Base-by-base conservation (phyloP, 129 eudicot genomes). In the Lactuca saligna region DNA sequence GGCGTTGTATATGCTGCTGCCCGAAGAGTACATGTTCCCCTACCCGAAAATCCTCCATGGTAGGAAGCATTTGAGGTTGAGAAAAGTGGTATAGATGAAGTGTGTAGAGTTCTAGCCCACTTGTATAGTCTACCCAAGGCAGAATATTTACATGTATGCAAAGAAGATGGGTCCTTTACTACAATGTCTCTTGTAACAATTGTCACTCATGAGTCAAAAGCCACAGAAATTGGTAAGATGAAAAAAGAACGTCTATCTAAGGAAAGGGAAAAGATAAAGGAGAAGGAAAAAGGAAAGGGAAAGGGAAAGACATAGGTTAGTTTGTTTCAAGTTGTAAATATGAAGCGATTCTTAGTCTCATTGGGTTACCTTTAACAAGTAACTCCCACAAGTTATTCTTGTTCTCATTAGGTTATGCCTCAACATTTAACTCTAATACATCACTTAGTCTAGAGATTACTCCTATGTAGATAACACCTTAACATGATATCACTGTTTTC, bases 1-100 rank as follows among this genome's bases (percentile, higher is more conserved):
- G 98, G 98, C 57, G 96, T 92, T 61, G 91, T 92, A 12, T 92
- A 92, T 82, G 98, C 95, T 77, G 96, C 95, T 68, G 91, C 98
- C 8, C 85, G 92, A 5, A 85, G 96, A 77, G 89, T 82, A 70
- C 82, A 82, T 44, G 95, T 86, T 54, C 88, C 98, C 13, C 77
- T 93, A 20, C 98, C 98, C 5, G 96, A 93, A 82, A 83, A 93
- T 62, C 98, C 98, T 59, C 98, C 98, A 41, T 93, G 98, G 98
- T 89, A 96, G 98, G 85, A 84, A 81, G 98, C 87, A 15, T 86
- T 93, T 83, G 98, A 93, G 81, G 95, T 95, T 7, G 95, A 93
- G 56, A 89, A 86, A 72, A 50, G 74, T 25, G 98, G 95, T 42
- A 93, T 93, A 41, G 95, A 93, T 79, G 98, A 93, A 77, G 98